Conservation (phyloP, 306 rosid genomes). For the Comarum palustre region DNA sequence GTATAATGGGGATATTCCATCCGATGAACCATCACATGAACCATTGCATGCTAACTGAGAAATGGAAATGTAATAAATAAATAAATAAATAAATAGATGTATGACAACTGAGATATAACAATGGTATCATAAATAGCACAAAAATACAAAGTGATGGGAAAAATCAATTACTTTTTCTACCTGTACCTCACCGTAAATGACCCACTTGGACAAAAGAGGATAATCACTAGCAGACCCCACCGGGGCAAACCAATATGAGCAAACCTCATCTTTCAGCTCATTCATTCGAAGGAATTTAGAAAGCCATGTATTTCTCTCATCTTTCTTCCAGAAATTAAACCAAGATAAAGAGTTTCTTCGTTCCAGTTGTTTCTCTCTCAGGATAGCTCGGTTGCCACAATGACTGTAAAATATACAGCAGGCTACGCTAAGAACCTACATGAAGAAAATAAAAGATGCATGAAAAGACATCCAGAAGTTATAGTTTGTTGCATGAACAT, state of each 20-base stretch:
- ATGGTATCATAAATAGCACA: not conserved
- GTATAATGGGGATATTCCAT: constrained; percentile 90
- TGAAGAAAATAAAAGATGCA: constrained; percentile 18
- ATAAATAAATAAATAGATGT: constrained; percentile 7
- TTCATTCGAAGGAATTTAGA: constrained; percentile 72
- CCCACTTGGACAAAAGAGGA: constrained; percentile 96
- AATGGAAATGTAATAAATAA: constrained; percentile 30
- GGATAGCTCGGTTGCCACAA: constrained; percentile 84
- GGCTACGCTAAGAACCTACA: constrained; percentile 91
- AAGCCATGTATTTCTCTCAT: constrained; percentile 79
- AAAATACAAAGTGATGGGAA: not conserved
- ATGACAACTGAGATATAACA: constrained; percentile 11
- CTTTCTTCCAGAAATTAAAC: constrained; percentile 78
- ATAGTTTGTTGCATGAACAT: not conserved
- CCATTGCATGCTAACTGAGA: constrained; percentile 90
- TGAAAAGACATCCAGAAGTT: constrained; percentile 26
- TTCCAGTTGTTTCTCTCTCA: constrained; percentile 57
- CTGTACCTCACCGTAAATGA: constrained; percentile 91
- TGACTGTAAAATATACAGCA: constrained; percentile 99
- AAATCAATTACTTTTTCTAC: constrained; percentile 4
- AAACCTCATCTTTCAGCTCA: constrained; percentile 86
- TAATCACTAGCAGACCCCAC: constrained; percentile 98
- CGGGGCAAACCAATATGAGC: constrained; percentile 99
- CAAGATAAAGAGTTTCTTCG: constrained; percentile 57
- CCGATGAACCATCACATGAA: constrained; percentile 73